Evolutionary conservation across 805 yeast genomes (phyloP).

Genomic region (Pichia gijzeniarum): DNA sequence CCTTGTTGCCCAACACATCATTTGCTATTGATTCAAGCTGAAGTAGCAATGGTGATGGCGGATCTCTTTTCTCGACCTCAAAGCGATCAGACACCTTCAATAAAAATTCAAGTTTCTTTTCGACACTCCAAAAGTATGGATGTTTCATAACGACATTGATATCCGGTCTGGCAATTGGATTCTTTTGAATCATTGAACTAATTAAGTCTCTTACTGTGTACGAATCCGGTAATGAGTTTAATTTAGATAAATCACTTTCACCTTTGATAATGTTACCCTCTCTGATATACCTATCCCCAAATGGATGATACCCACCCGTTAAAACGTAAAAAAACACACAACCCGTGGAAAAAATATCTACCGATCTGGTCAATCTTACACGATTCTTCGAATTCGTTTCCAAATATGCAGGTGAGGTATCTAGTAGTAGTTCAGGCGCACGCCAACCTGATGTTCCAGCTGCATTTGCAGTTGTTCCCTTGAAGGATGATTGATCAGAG

Average conservation of each 20-base stretch:
- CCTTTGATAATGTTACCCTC: slow-evolving; percentile 84
- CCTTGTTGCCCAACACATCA: slow-evolving; percentile 47
- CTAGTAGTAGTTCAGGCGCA: slow-evolving; percentile 79
- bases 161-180: slow-evolving; percentile 68
- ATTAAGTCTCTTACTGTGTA: slow-evolving; percentile 72
- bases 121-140: slow-evolving; percentile 81
- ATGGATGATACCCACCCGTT: slow-evolving; percentile 84
- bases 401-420: slow-evolving; percentile 27
- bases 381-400: slow-evolving; percentile 21
- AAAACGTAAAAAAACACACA: slow-evolving; percentile 87
- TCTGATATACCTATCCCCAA: slow-evolving; percentile 83
- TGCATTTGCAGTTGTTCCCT: slow-evolving; percentile 87
- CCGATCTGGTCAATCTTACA: slow-evolving; percentile 75
- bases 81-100: slow-evolving; percentile 86
- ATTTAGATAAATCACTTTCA: slow-evolving; percentile 42
- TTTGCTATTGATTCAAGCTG: slow-evolving; percentile 63
- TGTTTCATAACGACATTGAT: slow-evolving; percentile 65
- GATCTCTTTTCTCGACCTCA: slow-evolving; percentile 83
- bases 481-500: slow-evolving; percentile 85
- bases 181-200: slow-evolving; percentile 56
- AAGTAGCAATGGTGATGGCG: slow-evolving; percentile 52
- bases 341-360: slow-evolving; percentile 91
- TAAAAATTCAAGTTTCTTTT: slow-evolving; percentile 74
- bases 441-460: slow-evolving; percentile 99
- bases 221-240: slow-evolving; percentile 40